Evolutionary conservation across 2,329 filamentous ascomycete genomes (phyloP), one percentile per base, ranked within the genome.

Genomic region (Fusarium fracticaudum): DNA sequence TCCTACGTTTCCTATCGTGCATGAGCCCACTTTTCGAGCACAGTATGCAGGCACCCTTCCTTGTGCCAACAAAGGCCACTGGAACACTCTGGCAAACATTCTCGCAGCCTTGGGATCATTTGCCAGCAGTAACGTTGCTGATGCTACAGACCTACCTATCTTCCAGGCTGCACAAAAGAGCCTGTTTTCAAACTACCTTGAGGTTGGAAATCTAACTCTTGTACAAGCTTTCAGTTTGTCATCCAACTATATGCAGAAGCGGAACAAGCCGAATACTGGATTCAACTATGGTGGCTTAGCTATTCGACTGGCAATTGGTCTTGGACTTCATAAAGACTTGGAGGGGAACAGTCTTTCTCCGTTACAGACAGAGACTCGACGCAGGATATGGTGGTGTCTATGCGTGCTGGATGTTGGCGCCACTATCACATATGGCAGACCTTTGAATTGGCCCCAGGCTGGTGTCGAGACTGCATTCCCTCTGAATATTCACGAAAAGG

Each of bases 1-100:
- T 9, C 62, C 62, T 2, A 67, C 62, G 0, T 71, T 64, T 15
- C 71, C 71, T 8, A 68, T 74, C 12, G 71, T 74, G 0, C 71
- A 74, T 38, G 71, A 74, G 24, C 67, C 71, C 10, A 74, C 71
- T 4, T 74, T 74, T 24, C 45, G 71, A 47, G 71, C 71, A 1
- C 71, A 73, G 10, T 67, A 63, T 18, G 66, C 61, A 2, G 70
- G 71, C 6, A 64, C 67, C 1, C 35, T 74, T 3, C 61, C 61
- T 8, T 67, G 71, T 22, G 59, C 67, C 13, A 70, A 73, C 24
- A 71, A 64, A 54, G 59, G 50, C 5, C 59, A 60, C 12, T 74
- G 71, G 71, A 63, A 71, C 5, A 71, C 64, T 1, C 45, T 74
- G 2, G 58, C 59, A 29, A 68, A 74, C 12, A 71, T 64, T 3